phyloP scores from a whole-genome alignment of 495 filamentous ascomycete genomes.

The Delitschia confertaspora region DNA sequence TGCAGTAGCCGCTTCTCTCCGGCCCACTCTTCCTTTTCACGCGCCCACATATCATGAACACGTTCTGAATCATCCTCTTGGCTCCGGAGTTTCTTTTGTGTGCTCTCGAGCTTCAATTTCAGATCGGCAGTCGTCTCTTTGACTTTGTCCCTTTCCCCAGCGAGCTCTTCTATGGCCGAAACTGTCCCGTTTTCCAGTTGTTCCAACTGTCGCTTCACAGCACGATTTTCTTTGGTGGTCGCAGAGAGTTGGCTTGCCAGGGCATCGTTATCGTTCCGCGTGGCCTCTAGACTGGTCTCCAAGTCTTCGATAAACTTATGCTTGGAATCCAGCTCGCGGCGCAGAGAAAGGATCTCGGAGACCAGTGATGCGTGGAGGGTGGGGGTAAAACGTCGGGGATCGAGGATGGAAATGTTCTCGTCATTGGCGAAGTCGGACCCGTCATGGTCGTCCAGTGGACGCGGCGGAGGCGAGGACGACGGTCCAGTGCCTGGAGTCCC shows the following conservation, averaged over 20 bases:
- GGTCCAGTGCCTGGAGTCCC: constrained; percentile 54
- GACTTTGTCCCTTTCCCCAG: constrained; percentile 78
- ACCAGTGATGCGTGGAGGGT: constrained; percentile 92
- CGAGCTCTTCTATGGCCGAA: constrained; percentile 70
- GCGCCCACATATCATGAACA: constrained; percentile 64
- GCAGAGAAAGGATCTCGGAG: constrained; percentile 80
- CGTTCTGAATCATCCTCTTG: constrained; percentile 79
- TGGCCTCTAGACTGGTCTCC: constrained; percentile 63
- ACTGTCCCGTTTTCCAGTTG: constrained; percentile 80
- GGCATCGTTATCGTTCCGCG: constrained; percentile 63
- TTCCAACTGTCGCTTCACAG: constrained; percentile 74
- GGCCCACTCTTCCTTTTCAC: constrained; percentile 75
- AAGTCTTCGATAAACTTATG: constrained; percentile 72
- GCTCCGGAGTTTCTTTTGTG: constrained; percentile 64
- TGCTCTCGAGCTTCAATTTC: constrained; percentile 66
- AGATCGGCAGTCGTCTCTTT: constrained; percentile 64
- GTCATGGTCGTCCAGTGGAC: constrained; percentile 42
- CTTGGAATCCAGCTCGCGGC: constrained; percentile 83
- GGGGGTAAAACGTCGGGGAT: constrained; percentile 86
- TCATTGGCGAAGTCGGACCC: constrained; percentile 44
- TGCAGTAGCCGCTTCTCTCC: constrained; percentile 73
- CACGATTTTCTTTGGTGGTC: constrained; percentile 63
- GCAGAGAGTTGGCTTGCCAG: constrained; percentile 51
- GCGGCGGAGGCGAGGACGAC: constrained; percentile 54
- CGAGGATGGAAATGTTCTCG: constrained; percentile 68